Base-by-base conservation (phyloP, 345 rosid species). In the Cardiospermum halicacabum region DNA sequence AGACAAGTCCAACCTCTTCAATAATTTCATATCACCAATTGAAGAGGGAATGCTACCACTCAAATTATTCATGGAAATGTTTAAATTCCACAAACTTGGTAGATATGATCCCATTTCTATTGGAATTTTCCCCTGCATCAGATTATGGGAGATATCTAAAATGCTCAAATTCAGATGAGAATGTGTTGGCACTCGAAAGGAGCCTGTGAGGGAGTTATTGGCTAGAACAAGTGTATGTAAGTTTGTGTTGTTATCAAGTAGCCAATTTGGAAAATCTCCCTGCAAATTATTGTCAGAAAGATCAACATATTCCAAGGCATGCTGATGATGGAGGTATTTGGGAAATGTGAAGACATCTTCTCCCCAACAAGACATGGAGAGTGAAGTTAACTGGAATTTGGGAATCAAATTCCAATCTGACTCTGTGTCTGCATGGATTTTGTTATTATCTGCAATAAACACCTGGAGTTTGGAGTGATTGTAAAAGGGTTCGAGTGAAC, bases 1-100 rank as follows among this genome's bases (percentile, higher is more conserved):
- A 21, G 53, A 49, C 21, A 49, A 49, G 53, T 49, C 53, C 11
- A 49, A 8, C 7, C 3, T 22, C 0, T 1, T 0, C 27, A 49
- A 21, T 5, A 0, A 21, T 0, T 21, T 48, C 53, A 49, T 49
- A 49, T 49, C 53, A 19, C 24, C 53, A 26, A 49, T 18, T 7
- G 53, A 18, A 49, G 53, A 49, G 24, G 24, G 26, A 49, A 49
- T 49, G 53, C 13, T 2, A 49, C 53, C 53, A 21, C 34, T 4
- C 1, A 72, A 53, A 3, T 5, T 25, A 48, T 75, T 75, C 0
- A 0, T 21, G 11, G 77, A 72, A 62, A 75, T 42, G 47, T 75
- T 56, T n/a, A 79, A 19, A 4, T 0, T 0, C 0, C 0, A 16
- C 18, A 72, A 11, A 21, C 26, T n/a, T 2, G 73, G 75, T 0